Evolutionary conservation across 495 filamentous ascomycete species (phyloP), one percentile per base, ranked within the genome.

Genomic region (Penicillium odoratum): DNA sequence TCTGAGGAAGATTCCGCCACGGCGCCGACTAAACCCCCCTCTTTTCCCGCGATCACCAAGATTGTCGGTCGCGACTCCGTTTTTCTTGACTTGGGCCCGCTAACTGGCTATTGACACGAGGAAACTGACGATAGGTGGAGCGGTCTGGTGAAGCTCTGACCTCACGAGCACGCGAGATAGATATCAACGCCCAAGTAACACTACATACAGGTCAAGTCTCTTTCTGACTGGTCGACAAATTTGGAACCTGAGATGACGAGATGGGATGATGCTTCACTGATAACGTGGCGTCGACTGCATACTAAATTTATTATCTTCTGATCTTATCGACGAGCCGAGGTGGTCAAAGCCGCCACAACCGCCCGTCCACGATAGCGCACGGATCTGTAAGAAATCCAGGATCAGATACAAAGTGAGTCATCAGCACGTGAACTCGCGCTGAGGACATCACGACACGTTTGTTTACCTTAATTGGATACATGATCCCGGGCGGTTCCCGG

Each of bases 1-100:
- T 21, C 21, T 38, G 38, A 40, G 15, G 5, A 40, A 40, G 16
- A 40, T 40, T 7, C 38, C 15, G 38, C 38, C 38, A 40, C 38
- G 15, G 38, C n/a, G 0, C 9, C 15, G 4, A 40, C 38, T 42
- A 8, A n/a, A 47, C 13, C 10, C 46, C 51, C 54, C 58, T 53
- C 62, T 58, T 56, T 57, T 60, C 54, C 58, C 62, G 55, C 48
- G 57, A 64, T 61, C 62, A 61, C 48, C 62, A 58, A 13, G 58
- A 61, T 64, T 56, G 51, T 60, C 58, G 51, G 48, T 36, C 47
- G 31, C 29, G 26, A 15, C 28, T 51, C 57, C 46, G 15, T 43
- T 51, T 30, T 38, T 7, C 13, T 31, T 26, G 16, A n/a, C 25
- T 15, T 7, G 21, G 11, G 42, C 10, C 7, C 42, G 28, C 47